Evolutionary conservation across 2,329 filamentous ascomycete species (phyloP).

Genomic region (Verticillium isaacii): DNA sequence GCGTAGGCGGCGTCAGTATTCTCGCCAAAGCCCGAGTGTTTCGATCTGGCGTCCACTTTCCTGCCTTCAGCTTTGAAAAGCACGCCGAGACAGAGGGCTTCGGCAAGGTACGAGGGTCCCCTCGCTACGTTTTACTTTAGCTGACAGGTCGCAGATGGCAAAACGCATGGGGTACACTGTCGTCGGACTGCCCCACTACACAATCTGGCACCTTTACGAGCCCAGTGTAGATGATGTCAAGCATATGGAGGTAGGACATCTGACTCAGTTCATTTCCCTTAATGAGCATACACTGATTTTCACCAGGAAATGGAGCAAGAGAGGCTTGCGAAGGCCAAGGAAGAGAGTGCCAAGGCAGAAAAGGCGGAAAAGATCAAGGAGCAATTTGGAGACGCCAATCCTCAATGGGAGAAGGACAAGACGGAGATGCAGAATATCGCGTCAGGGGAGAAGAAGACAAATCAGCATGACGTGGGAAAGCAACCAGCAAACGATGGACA

Average conservation of each 20-base stretch:
- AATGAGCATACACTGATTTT: conserved; percentile 4
- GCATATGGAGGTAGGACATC: conserved; percentile 74
- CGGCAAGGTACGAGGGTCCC: conserved; percentile 68
- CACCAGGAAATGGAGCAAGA: conserved; percentile 86
- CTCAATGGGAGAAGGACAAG: conserved; percentile 90
- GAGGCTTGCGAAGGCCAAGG: conserved; percentile 70
- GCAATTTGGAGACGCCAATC: conserved; percentile 69
- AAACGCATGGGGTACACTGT: conserved; percentile 95
- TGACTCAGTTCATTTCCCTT: not conserved
- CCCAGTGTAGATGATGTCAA: conserved; percentile 96
- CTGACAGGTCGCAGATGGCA: conserved; percentile 66
- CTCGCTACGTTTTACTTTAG: not conserved
- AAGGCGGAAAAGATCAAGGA: conserved; percentile 74
- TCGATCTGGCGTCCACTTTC: conserved; percentile 91
- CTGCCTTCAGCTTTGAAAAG: conserved; percentile 97
- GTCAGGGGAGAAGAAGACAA: not conserved
- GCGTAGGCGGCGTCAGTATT: conserved; percentile 95
- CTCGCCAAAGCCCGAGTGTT: conserved; percentile 95
- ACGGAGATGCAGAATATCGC: conserved; percentile 61
- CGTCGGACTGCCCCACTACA: conserved; percentile 93
- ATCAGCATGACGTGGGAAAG: conserved; percentile 6
- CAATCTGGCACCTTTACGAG: conserved; percentile 99
- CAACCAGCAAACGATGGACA: conserved; percentile 9
- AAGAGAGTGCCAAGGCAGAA: conserved; percentile 70
- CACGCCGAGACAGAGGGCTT: conserved; percentile 98